These are phyloP conservation scores for Juncus inflexus DNA, from an alignment of 176 grass and related monocot species.

Conservation along the genomic window DNA sequence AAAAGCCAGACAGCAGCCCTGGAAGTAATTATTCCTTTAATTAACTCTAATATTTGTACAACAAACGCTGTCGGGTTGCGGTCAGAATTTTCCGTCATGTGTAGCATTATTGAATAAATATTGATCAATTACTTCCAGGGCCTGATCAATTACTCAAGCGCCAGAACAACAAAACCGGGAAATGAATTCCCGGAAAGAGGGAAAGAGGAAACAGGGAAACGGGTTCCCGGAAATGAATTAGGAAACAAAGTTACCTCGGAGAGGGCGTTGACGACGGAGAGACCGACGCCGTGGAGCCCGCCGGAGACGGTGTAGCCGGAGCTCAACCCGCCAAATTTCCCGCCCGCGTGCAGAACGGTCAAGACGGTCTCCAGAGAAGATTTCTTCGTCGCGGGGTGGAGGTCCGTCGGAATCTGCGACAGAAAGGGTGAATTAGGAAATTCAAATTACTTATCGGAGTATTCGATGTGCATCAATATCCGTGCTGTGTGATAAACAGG, in stretches of 20 bases:
- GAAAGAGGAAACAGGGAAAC: background rate
- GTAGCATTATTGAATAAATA: too few relatives aligned
- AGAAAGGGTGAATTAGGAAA: background rate
- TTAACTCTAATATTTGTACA: too few relatives aligned
- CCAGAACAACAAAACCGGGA: background rate
- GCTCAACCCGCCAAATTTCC: slow-evolving; percentile 94
- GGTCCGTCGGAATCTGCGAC: slow-evolving; percentile 83
- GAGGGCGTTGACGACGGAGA: slow-evolving; percentile 98
- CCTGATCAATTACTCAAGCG: too few relatives aligned
- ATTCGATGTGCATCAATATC: too few relatives aligned
- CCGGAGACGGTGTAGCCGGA: slow-evolving; percentile 93
- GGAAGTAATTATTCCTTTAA: too few relatives aligned
- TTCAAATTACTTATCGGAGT: too few relatives aligned
- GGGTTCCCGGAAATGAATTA: background rate
- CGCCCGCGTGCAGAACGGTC: slow-evolving; percentile 91
- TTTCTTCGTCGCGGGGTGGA: slow-evolving; percentile 83
- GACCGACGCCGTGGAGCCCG: slow-evolving; percentile 88
- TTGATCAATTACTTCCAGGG: too few relatives aligned
- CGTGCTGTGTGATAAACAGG: too few relatives aligned
- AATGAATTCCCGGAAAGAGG: background rate
- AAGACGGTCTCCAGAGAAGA: slow-evolving; percentile 96
- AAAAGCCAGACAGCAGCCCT: too few relatives aligned
- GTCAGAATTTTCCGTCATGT: too few relatives aligned
- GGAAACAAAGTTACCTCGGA: slow-evolving; percentile 60
- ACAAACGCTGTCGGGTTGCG: too few relatives aligned